A percentile compares a stretch with the other conserved stretches of the same genome.
Evolutionary conservation across 768 basidiomycete genomes (phyloP).

Genomic region (Crepidotus variabilis): DNA sequence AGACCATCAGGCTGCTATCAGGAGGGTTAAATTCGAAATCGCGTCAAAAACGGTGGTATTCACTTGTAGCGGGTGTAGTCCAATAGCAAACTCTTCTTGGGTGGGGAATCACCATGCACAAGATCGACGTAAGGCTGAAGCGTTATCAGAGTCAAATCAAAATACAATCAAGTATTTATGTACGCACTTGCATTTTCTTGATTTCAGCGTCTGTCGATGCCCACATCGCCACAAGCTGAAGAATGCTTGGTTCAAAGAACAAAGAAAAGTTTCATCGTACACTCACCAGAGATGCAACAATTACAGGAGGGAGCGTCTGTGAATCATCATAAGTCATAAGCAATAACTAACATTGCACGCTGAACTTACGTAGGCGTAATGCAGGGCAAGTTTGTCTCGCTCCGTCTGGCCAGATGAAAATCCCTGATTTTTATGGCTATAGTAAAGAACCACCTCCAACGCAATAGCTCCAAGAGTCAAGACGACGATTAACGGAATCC

Average conservation of each 20-base stretch:
- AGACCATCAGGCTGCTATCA: conserved; percentile 43
- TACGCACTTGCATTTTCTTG: conserved; percentile 48
- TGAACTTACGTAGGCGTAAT: conserved; percentile 55
- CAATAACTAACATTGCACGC: background rate
- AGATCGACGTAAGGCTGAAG: conserved; percentile 54
- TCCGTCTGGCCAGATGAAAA: conserved; percentile 37
- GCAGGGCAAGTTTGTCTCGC: conserved; percentile 33
- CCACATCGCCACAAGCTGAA: conserved; percentile 46
- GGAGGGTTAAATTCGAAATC: background rate
- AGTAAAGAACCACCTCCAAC: conserved; percentile 43
- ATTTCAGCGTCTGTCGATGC: conserved; percentile 57
- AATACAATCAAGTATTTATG: background rate
- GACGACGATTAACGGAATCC: conserved; percentile 36
- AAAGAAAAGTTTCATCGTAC: background rate
- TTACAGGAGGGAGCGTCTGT: conserved; percentile 53
- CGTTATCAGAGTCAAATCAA: background rate
- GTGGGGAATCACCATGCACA: conserved; percentile 49
- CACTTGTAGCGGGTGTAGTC: conserved; percentile 55
- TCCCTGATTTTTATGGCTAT: conserved; percentile 43
- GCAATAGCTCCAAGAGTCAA: conserved; percentile 37
- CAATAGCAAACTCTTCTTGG: conserved; percentile 47
- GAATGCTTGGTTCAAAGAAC: background rate
- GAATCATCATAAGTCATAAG: background rate
- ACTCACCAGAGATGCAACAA: conserved; percentile 43
- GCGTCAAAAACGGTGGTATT: conserved; percentile 2